Conservation (phyloP, 139 green algal species). For the Parachlorella kessleri region DNA sequence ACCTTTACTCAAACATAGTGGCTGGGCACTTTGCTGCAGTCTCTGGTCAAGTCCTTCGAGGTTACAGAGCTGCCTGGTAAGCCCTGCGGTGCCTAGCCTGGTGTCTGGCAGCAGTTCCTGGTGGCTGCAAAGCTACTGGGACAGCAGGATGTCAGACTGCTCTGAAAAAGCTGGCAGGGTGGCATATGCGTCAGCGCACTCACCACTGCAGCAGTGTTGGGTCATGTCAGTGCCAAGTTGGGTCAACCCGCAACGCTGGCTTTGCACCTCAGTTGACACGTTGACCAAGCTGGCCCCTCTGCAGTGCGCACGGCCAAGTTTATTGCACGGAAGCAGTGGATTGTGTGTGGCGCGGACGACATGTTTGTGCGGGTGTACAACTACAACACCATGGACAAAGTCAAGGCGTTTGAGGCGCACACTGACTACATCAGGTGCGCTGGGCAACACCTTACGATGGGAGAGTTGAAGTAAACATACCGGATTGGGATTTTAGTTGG, state of each 20-base stretch:
- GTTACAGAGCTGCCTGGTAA: slow-evolving; percentile 93
- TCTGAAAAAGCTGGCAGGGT: too few relatives aligned
- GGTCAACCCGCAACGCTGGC: not conserved
- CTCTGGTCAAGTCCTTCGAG: slow-evolving; percentile 98
- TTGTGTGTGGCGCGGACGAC: slow-evolving; percentile 94
- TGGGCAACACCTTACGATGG: too few relatives aligned
- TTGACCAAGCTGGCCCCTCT: not conserved
- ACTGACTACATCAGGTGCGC: slow-evolving; percentile 99
- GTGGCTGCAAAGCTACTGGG: too few relatives aligned
- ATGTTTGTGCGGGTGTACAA: slow-evolving; percentile 99
- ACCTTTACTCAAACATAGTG: too few relatives aligned
- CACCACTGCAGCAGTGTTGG: too few relatives aligned
- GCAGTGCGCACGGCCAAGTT: slow-evolving; percentile 96
- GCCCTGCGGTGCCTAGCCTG: too few relatives aligned
- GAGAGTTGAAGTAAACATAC: too few relatives aligned
- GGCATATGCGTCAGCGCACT: too few relatives aligned
- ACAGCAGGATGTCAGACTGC: too few relatives aligned
- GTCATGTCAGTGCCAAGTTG: too few relatives aligned
- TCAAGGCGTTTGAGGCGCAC: slow-evolving; percentile 98
- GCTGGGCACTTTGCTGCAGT: slow-evolving; percentile 71
- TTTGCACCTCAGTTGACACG: not conserved
- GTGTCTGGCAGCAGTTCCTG: too few relatives aligned
- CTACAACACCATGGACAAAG: slow-evolving; percentile 99
- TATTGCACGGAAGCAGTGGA: slow-evolving; percentile 96
- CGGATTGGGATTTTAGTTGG: too few relatives aligned